A percentile compares a stretch with the other conserved stretches of the same genome.
These are phyloP conservation scores for Vitis hybrid DNA, from an alignment of 177 flowering plant genomes.

Conservation along the genomic window DNA sequence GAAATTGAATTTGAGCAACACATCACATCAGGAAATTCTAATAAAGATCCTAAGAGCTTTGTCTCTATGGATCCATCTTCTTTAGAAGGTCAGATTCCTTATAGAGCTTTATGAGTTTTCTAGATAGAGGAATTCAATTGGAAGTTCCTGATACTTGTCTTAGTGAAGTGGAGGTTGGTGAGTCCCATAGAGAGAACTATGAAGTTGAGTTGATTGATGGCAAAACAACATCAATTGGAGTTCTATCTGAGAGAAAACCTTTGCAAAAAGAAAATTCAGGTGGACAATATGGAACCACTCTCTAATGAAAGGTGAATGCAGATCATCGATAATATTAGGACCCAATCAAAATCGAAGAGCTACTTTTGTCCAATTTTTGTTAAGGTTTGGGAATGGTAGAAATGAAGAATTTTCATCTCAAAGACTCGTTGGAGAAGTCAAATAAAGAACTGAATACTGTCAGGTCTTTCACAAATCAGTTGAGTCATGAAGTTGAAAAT, in stretches of 20 bases:
- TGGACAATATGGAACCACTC: no score
- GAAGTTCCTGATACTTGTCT: slow-evolving; percentile 12
- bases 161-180: not conserved
- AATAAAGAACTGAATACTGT: slow-evolving; percentile 33
- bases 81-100: slow-evolving; percentile 3
- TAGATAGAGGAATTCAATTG: not conserved
- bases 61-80: not conserved
- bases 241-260: no score
- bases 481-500: slow-evolving; percentile 23
- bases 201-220: not conserved
- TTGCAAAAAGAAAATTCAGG: no score
- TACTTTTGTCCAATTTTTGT: no score
- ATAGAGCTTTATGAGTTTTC: not conserved
- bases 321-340: no score
- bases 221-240: no score
- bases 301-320: no score
- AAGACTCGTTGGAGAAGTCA: slow-evolving; percentile 29
- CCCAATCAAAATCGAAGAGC: no score
- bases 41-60: not conserved
- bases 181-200: slow-evolving; percentile 4
- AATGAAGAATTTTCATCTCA: slow-evolving; percentile 35
- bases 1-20: not conserved
- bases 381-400: slow-evolving; percentile 20
- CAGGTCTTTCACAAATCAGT: slow-evolving; percentile 21
- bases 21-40: not conserved